Evolutionary conservation across 257 asterid genomes (phyloP), one percentile per base, ranked within the genome.

Genomic region (Penstemon barbatus): DNA sequence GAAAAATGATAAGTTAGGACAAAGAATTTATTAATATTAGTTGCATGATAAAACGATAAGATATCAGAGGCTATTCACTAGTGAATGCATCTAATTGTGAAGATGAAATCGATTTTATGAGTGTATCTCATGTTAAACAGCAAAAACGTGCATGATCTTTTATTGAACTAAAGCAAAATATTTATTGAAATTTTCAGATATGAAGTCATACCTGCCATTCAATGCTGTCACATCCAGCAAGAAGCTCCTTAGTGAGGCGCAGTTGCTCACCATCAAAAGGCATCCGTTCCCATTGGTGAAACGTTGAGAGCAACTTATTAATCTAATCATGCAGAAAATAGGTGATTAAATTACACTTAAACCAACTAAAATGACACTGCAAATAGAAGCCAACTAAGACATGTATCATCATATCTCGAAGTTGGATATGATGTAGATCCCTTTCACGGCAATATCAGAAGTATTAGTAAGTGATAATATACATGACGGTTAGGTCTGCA

Each of bases 161-260:
- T 38, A 49, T n/a, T 71, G 57, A 53, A 40, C 56, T 51, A 50
- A 46, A 48, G 45, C 36, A 33, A 64, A 43, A 52, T 38, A 62
- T 50, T 11, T 43, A 58, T 40, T 44, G 39, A 64, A 65, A 50
- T 36, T 65, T 73, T 68, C 59, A 78, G 18, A 71, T 50, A 67
- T 53, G 58, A 74, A 66, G 13, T 25, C 79, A 61, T 83, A 94
- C 99, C 97, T 94, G 99, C 99, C 97, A 91, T 66, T 89, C 95
- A 71, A 87, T 84, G 85, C 99, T 94, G 70, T 86, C 97, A 64
- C 88, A 89, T 74, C 87, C 81, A 67, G 95, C 76, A 78, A 86
- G 83, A 77, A 94, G 90, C 75, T 94, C 96, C 83, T 77, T 94
- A 5, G 84, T 77, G 67, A 91, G 82, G 52, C 71, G 88, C 45